Evolutionary conservation across 192 early-diverging fungal species (phyloP).

Genomic region (Coemansia erecta): DNA sequence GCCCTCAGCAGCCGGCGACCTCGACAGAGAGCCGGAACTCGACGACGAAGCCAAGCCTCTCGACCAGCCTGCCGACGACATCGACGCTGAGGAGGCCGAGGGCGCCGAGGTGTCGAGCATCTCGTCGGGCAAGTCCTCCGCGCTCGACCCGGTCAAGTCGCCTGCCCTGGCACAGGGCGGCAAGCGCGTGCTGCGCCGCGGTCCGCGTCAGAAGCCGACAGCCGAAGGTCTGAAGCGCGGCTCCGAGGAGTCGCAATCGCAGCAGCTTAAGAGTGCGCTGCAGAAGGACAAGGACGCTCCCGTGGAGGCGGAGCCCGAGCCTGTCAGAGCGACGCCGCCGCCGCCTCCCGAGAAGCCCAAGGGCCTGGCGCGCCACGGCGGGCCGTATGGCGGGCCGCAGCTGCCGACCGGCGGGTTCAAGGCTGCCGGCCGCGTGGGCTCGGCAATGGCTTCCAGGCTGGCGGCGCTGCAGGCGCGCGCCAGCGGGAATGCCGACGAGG

Average conservation of each 20-base stretch:
- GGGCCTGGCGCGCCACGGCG: slow-evolving; percentile 19
- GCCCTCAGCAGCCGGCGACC: too few relatives aligned
- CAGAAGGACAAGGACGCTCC: slow-evolving; percentile 31
- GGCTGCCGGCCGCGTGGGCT: slow-evolving; percentile 41
- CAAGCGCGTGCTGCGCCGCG: slow-evolving; percentile 45
- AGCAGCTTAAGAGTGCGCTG: slow-evolving; percentile 35
- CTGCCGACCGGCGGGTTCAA: slow-evolving; percentile 47
- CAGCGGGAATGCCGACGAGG: slow-evolving; percentile 12
- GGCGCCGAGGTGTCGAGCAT: slow-evolving; percentile 8
- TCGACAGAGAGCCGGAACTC: too few relatives aligned
- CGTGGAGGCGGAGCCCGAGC: slow-evolving; percentile 17
- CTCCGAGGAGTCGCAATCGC: slow-evolving; percentile 44
- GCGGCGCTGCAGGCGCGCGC: slow-evolving; percentile 47
- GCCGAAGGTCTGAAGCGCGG: slow-evolving; percentile 40
- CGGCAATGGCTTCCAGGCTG: slow-evolving; percentile 49
- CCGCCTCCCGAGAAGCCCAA: slow-evolving; percentile 39
- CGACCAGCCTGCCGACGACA: slow-evolving; percentile 3
- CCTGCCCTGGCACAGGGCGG: slow-evolving; percentile 33
- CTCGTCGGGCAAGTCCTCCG: slow-evolving; percentile 3
- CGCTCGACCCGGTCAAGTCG: slow-evolving; percentile 38
- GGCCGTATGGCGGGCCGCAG: slow-evolving; percentile 28
- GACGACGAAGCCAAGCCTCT: too few relatives aligned
- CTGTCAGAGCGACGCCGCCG: slow-evolving; percentile 16
- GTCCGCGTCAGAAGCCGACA: slow-evolving; percentile 48
- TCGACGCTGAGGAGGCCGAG: slow-evolving; percentile 1